These are phyloP conservation scores for Phaseolus coccineus DNA, from an alignment of 331 rosid species.

Conservation along the genomic window DNA sequence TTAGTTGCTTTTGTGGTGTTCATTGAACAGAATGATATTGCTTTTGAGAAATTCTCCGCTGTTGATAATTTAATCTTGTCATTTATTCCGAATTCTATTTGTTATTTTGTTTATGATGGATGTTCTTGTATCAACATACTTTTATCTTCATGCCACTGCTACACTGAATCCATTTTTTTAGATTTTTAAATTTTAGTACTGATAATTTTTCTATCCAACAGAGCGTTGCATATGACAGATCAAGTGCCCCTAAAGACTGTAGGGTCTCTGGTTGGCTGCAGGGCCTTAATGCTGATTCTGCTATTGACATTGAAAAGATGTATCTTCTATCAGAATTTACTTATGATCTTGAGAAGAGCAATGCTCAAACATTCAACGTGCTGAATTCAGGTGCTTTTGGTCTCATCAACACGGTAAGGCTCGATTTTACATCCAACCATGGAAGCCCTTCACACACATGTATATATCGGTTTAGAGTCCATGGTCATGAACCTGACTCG, in stretches of 20 bases:
- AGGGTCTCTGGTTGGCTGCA: conserved; percentile 88
- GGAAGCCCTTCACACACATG: conserved; percentile 92
- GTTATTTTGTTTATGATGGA: not conserved
- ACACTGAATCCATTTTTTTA: not conserved
- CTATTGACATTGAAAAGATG: conserved; percentile 54
- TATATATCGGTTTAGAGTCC: conserved; percentile 92
- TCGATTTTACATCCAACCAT: conserved; percentile 85
- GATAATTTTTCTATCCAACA: conserved; percentile 47
- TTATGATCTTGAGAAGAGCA: conserved; percentile 89
- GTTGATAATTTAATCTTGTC: not conserved
- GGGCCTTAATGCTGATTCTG: conserved; percentile 45
- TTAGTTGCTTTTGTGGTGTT: not conserved
- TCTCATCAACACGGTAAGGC: conserved; percentile 73
- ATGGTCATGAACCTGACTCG: conserved; percentile 73
- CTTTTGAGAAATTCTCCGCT: not conserved
- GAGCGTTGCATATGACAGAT: conserved; percentile 87
- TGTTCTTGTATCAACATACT: not conserved
- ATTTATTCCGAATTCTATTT: not conserved
- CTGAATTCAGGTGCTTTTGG: conserved; percentile 52
- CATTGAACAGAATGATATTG: not conserved
- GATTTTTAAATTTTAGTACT: conserved; percentile 19
- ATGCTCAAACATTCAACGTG: conserved; percentile 83
- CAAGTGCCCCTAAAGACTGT: conserved; percentile 92
- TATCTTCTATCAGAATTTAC: conserved; percentile 65
- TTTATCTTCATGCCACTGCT: conserved; percentile 15